These are phyloP conservation scores for Pterocarpus santalinus DNA, from an alignment of 306 rosid genomes.

Conservation along the genomic window DNA sequence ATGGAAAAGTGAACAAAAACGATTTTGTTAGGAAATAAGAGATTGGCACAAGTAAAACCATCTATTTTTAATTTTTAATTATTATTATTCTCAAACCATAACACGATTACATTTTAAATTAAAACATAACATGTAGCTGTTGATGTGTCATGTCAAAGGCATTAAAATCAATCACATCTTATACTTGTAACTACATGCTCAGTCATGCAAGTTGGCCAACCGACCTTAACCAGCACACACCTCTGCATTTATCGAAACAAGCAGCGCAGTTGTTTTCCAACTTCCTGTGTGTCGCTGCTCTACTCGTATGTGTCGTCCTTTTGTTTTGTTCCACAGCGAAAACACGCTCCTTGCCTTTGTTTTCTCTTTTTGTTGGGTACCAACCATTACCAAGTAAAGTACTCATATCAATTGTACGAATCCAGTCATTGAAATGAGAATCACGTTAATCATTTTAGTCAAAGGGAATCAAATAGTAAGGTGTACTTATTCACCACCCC, in stretches of 20 bases:
- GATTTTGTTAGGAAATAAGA: neutral
- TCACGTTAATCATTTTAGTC: slow-evolving; percentile 30
- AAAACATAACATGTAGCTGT: neutral
- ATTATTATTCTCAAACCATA: neutral
- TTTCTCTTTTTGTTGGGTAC: slow-evolving; percentile 30
- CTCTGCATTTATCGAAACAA: neutral
- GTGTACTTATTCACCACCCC: slow-evolving; percentile 4
- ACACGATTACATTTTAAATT: neutral
- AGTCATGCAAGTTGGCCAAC: slow-evolving; percentile 27
- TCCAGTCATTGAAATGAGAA: slow-evolving; percentile 14
- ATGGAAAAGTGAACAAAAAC: neutral
- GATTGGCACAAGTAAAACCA: neutral
- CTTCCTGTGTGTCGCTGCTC: slow-evolving; percentile 10
- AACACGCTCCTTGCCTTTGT: neutral
- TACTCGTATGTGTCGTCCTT: too few species aligned
- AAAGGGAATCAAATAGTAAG: slow-evolving; percentile 37
- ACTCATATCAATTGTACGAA: neutral
- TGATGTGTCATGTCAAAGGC: slow-evolving; percentile 35
- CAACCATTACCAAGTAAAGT: neutral
- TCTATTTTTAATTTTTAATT: neutral
- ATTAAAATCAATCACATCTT: slow-evolving; percentile 41
- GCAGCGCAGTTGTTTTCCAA: slow-evolving; percentile 43
- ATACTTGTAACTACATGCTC: slow-evolving; percentile 20
- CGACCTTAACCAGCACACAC: slow-evolving; percentile 14
- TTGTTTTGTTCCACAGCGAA: neutral